These are phyloP conservation scores for Papiliotrema nemorosa DNA, from an alignment of 1,284 basidiomycete genomes.

Conservation along the genomic window DNA sequence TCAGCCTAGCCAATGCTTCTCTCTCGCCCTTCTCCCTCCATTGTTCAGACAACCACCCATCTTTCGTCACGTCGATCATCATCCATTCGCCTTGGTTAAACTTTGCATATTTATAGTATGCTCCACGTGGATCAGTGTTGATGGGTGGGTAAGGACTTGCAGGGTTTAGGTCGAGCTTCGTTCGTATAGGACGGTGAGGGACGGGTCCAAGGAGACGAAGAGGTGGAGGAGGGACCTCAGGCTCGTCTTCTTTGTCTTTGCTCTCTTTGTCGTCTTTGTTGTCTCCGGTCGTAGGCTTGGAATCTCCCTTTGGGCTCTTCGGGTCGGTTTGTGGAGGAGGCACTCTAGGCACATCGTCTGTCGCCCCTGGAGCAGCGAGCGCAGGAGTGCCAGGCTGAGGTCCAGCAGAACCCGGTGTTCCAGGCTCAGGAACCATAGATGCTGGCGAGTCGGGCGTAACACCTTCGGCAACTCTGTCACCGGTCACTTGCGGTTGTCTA, in stretches of 20 bases:
- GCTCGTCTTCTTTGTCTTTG: not conserved
- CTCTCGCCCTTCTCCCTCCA: constrained; percentile 31
- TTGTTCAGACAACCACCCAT: constrained; percentile 36
- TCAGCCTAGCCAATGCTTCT: constrained; percentile 30
- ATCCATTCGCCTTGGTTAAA: constrained; percentile 20
- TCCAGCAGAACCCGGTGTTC: constrained; percentile 10
- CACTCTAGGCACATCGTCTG: not conserved
- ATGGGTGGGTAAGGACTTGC: constrained; percentile 29
- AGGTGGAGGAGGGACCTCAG: constrained; percentile 6
- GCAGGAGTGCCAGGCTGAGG: not conserved
- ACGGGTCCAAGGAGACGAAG: constrained; percentile 24
- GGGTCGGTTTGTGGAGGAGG: not conserved
- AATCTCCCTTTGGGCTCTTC: not conserved
- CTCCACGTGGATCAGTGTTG: constrained; percentile 33
- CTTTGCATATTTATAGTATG: constrained; percentile 35
- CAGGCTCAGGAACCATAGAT: constrained; percentile 22
- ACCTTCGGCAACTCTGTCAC: not conserved
- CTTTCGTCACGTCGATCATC: constrained; percentile 33
- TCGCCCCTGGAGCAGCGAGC: not conserved
- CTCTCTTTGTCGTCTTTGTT: not conserved
- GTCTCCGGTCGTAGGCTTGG: not conserved
- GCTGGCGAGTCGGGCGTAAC: constrained; percentile 13
- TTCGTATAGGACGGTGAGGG: constrained; percentile 19
- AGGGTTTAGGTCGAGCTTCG: constrained; percentile 24
- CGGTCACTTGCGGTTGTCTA: not conserved